Base-by-base conservation (phyloP, 768 basidiomycete species). In the Daedaleopsis nitida region DNA sequence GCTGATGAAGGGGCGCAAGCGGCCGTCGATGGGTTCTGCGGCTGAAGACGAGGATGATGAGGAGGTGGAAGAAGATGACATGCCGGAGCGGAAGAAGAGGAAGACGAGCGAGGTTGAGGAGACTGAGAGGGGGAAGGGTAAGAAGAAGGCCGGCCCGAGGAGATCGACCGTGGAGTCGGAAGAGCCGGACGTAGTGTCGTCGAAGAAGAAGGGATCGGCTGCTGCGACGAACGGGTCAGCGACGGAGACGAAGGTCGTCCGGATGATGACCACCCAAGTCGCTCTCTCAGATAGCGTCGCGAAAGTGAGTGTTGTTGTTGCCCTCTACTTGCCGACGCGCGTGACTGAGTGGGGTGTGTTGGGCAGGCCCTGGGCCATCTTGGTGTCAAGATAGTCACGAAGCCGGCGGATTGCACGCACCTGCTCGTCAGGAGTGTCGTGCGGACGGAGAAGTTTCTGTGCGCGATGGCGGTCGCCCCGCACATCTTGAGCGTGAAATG, bases 371-470 rank as follows among this genome's bases (percentile, higher is more conserved):
- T 96, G 38, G 73, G 71, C 1, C 86, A 83, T 66, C 72, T 95
- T 0, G 94, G 93, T 0, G 87, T 83, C 9, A 86, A 82, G 64
- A 76, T 86, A 59, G 85, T 85, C 9, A 79, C 81, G 1, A 81
- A 84, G 37, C 78, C 88, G 0, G 68, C 72, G 1, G 86, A 92
- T 56, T 92, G 89, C 67, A 96, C 93, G 0, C 92, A 96, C 74
- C 80, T 97, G 13, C 73, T 96, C 50, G 83, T 85, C 11, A 83
- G 81, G 37, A 77, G 79, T 27, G 77, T 96, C 24, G 85, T 88
- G 6, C 83, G 94, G 5, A 96, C 95, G 1, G 91, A 94, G 69
- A 97, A 96, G 72, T 90, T 96, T 70, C 78, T 97, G 0, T 86
- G 86, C 66, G 92, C 91, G 0, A 76, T 96, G 65, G 80, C 89